phyloP scores from a whole-genome alignment of 306 rosid genomes.

The Lupinus albus region DNA sequence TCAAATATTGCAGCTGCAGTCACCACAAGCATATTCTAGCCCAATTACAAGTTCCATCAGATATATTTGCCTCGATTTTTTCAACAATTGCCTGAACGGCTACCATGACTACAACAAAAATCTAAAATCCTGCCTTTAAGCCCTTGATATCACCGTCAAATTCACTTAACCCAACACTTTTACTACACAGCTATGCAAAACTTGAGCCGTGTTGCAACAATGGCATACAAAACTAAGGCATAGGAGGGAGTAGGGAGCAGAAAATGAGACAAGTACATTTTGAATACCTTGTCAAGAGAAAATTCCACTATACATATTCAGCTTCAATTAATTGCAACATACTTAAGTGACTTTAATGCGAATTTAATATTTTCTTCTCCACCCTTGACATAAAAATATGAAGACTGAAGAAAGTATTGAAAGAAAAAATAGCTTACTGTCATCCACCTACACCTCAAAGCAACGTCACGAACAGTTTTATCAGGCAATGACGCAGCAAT shows the following conservation, averaged over 20 bases:
- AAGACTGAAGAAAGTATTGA: conserved; percentile 21
- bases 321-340: conserved; percentile 16
- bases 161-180: too few species aligned
- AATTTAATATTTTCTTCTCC: neutral
- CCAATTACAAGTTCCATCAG: conserved; percentile 31
- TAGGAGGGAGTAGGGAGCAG: neutral
- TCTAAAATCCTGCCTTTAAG: conserved; percentile 32
- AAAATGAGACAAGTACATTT: conserved; percentile 2
- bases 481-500: conserved; percentile 87
- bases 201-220: conserved; percentile 1
- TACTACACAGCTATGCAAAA: too few species aligned
- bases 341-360: neutral
- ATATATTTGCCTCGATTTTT: conserved; percentile 29
- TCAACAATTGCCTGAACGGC: conserved; percentile 21
- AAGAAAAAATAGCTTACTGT: conserved; percentile 66
- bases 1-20: conserved; percentile 23
- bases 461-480: conserved; percentile 98
- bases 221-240: conserved; percentile 5
- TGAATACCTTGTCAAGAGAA: conserved; percentile 32
- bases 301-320: conserved; percentile 21
- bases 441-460: conserved; percentile 99
- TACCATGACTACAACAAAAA: conserved; percentile 18
- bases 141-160: too few species aligned
- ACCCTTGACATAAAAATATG: conserved; percentile 9
- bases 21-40: conserved; percentile 37